These are phyloP conservation scores for Beauveria brongniartii DNA, from an alignment of 2,329 filamentous ascomycete species.

Conservation along the genomic window DNA sequence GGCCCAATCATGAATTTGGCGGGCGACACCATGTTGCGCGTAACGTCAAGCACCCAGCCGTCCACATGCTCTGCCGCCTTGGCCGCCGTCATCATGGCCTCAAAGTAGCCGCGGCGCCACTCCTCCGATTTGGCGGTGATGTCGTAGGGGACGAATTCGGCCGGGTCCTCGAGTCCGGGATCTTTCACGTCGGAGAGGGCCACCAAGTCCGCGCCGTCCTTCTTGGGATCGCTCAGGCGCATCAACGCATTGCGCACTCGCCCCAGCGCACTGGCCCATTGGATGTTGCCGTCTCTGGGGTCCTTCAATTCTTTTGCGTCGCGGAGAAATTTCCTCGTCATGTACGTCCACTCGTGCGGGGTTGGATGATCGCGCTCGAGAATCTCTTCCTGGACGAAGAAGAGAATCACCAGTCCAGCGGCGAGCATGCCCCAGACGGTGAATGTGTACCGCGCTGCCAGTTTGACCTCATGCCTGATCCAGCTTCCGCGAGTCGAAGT, in stretches of 20 bases:
- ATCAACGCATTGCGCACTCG: conserved; percentile 52
- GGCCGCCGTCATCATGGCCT: conserved; percentile 70
- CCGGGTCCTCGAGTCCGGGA: conserved; percentile 57
- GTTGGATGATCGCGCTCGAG: conserved; percentile 72
- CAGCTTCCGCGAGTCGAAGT: conserved; percentile 70
- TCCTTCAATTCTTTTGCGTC: conserved; percentile 53
- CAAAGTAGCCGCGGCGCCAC: conserved; percentile 81
- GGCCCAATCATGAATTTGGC: conserved; percentile 69
- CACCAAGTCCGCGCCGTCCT: conserved; percentile 59
- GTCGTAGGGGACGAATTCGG: conserved; percentile 57
- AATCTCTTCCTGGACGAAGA: conserved; percentile 63
- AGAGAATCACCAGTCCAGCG: conserved; percentile 52
- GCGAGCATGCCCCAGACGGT: conserved; percentile 56
- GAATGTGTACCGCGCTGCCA: conserved; percentile 60
- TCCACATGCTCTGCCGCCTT: conserved; percentile 74
- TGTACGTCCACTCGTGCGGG: conserved; percentile 71
- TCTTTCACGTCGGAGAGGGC: conserved; percentile 56
- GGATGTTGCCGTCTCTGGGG: conserved; percentile 42
- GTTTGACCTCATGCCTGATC: conserved; percentile 61
- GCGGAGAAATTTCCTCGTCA: conserved; percentile 60
- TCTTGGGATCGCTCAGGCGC: conserved; percentile 58
- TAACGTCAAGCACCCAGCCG: conserved; percentile 65
- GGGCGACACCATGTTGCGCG: conserved; percentile 58
- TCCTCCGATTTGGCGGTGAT: conserved; percentile 67
- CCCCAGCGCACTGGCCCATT: conserved; percentile 61